Base-by-base conservation (phyloP, 768 basidiomycete genomes). In the Mycena latifolia region DNA sequence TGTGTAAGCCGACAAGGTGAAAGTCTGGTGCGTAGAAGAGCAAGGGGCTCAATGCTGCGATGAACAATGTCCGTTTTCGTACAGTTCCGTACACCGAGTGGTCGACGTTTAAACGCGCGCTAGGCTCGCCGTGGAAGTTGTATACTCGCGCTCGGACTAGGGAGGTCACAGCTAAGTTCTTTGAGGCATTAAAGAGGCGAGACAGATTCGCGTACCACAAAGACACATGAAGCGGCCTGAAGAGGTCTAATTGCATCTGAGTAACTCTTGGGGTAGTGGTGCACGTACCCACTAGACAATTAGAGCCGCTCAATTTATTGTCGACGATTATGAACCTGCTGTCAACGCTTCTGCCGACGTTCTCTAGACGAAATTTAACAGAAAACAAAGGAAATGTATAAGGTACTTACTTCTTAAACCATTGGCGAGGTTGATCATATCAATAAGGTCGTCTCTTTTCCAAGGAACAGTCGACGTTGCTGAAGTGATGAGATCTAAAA, bases 1-100 rank as follows among this genome's bases (percentile, higher is more conserved):
- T 81, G 57, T 86, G 81, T 43, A 90, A 63, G 37, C 77, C 70
- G 18, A 74, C 76, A 14, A 86, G 72, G 63, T 87, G 85, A 17
- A 81, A 74, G 41, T 85, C 76, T 0, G 89, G 89, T 2, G 81
- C 78, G 52, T 77, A 82, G 74, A 89, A 89, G 5, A 88, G 74
- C 9, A 87, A 20, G 0, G 80, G 80, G 1, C 84, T 83, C 7
- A 83, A 51, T 0, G 74, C 55, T 8, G 59, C 72, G 70, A 88
- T 81, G n/a, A 80, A 65, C 43, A 61, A 69, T 0, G 88, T 84
- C n/a, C 76, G 77, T 24, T 70, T 68, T 29, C 55, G 62, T 15
- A 60, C 48, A 3, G 69, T 69, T 2, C 73, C 72, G 61, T 84
- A 75, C 7, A 88, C 77, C 11, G 82, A 85, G 63, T 82, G 80